Base-by-base conservation (phyloP, 352 stramenopile genomes). In the Globisporangium splendens region DNA sequence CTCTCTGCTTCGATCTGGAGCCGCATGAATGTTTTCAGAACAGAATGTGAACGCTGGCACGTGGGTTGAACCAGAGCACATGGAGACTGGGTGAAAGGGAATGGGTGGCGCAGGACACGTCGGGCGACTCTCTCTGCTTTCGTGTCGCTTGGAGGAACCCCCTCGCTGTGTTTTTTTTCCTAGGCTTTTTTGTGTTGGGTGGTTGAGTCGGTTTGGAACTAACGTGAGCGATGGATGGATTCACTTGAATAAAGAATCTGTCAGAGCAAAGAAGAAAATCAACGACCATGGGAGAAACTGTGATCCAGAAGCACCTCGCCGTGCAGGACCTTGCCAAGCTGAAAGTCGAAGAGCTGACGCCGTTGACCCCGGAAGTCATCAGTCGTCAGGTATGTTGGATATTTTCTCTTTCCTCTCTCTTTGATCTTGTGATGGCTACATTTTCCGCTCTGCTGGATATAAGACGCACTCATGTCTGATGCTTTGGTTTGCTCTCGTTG, bases 301-400 rank as follows among this genome's bases (percentile, higher is more conserved):
- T 75, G 61, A 68, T 86, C 39, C 79, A 90, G 70, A 86, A 86
- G 62, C 82, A 93, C 58, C 66, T 95, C 28, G 85, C 84, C 44
- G 80, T 94, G 62, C 96, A 99, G 79, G 89, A 99, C 79, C 80
- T 98, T 56, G 77, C 77, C 21, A 97, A 92, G 57, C 82, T 99
- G 44, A 98, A 99, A 79, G 72, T 96, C 11, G 86, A 93, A 49
- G 93, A 97, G 57, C 88, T 99, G 55, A 99, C 94, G 18, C 96
- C 97, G 31, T 80, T 99, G 35, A 98, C 96, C 22, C 97, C 96
- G 1, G 97, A 99, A 77, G 97, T 99, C 57, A 97, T 98, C 75
- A 93, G 82, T 88, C 84, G 86, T 61, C 83, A 91, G 52, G 70
- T 80, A 43, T 39, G 60, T 61, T 12, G 8, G 0, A 10, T n/a